Evolutionary conservation across 2,329 filamentous ascomycete genomes (phyloP), one percentile per base, ranked within the genome.

Genomic region (Colletotrichum plurivorum): DNA sequence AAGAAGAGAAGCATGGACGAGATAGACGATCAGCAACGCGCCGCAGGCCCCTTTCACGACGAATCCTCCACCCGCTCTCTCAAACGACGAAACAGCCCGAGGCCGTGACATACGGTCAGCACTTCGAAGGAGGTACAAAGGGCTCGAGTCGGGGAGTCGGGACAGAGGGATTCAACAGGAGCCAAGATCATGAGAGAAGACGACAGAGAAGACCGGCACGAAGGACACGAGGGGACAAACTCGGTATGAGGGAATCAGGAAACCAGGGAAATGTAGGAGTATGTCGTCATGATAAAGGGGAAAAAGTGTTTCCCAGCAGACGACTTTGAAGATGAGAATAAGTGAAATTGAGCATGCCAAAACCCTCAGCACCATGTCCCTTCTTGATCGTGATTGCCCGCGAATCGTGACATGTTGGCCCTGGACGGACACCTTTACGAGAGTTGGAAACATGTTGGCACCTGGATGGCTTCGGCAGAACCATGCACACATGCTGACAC

Each of bases 291-390:
- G 49, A 67, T 39, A 31, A 48, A 13, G 51, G 49, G 56, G 22
- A 25, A 49, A 46, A 61, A 51, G 48, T 39, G 63, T 56, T 12
- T 46, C 22, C 45, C 3, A 5, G 27, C n/a, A 36, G 45, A 46
- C 9, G 41, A 65, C 31, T 18, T 55, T 16, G 8, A 56, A 61
- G 55, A 69, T 52, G 54, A 69, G 36, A 69, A 62, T 62, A 69
- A 56, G 53, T 67, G 67, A 67, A 61, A 69, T 67, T 67, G 62
- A 61, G 52, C 51, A 56, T 67, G 45, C 39, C 43, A 31, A 66
- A 66, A 55, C 41, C 54, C 52, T 15, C 39, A 43, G 6, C 57
- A 18, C 18, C 5, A 13, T 7, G 1, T 4, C 22, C 13, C 9
- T 15, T 12, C 22, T 5, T 49, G 2, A n/a, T 20, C 3, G 12